Evolutionary conservation across 2,329 filamentous ascomycete species (phyloP), one percentile per base, ranked within the genome.

Genomic region (Arthrobotrys musiformis): DNA sequence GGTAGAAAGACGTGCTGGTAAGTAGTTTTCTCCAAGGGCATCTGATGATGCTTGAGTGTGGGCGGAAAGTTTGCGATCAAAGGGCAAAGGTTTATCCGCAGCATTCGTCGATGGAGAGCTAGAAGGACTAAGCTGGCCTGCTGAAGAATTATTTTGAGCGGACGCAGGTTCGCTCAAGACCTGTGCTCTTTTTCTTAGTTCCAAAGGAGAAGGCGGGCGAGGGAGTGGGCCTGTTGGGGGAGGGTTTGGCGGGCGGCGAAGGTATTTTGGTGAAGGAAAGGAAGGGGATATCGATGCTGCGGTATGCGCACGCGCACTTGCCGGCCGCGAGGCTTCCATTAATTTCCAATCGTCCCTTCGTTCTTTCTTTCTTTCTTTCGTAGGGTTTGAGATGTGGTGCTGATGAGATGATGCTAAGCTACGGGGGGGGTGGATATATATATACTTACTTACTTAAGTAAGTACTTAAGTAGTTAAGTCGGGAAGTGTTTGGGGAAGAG

Each of bases 31-130:
- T 17, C 72, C 72, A 24, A 76, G 64, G 3, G 72, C 72, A n/a
- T 76, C 72, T 1, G 72, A 76, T 46, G 72, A 76, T 24, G 72
- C 72, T 52, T 76, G 63, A 0, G 72, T 76, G 26, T 70, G 56
- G 8, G 58, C 64, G 24, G 72, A 76, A 8, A 22, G 72, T 24
- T 66, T 64, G 35, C 56, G 56, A 15, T 9, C 48, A 2, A 58
- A 15, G 1, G 70, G 67, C 2, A 17, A 52, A 6, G 63, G 56
- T 24, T 17, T 63, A 44, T 35, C 17, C 19, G 11, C 37, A 52
- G 30, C 35, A 26, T 11, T 19, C 13, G 44, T n/a, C 9, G 22
- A 35, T 35, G 11, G 30, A 9, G 35, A 54, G 15, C 54, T 26
- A 2, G 40, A 33, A 30, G 50, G 52, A 44, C 62, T 75, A 17